phyloP scores from a whole-genome alignment of 441 rosid genomes.

The Adansonia rubrostipa region DNA sequence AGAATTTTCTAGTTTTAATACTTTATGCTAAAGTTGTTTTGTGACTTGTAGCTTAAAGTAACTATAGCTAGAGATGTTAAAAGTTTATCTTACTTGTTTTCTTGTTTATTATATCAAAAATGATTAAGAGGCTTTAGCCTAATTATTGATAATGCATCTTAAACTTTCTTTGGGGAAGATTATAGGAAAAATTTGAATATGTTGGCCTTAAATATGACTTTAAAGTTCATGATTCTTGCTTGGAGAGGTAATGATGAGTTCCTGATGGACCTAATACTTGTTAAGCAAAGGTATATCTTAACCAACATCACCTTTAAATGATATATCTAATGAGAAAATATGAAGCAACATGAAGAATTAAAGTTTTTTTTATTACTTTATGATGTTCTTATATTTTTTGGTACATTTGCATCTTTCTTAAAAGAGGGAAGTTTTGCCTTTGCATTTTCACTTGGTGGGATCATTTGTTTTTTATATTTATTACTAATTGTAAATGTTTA shows the following conservation, averaged over 20 bases:
- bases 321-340: slow-evolving; percentile 62
- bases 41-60: background rate
- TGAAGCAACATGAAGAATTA: slow-evolving; percentile 77
- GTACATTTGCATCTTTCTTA: slow-evolving; percentile 45
- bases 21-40: background rate
- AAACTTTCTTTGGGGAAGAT: slow-evolving; percentile 34
- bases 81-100: background rate
- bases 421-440: slow-evolving; percentile 51
- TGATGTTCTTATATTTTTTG: slow-evolving; percentile 58
- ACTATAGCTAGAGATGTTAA: background rate
- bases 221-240: slow-evolving; percentile 62
- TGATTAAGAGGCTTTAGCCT: slow-evolving; percentile 63
- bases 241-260: slow-evolving; percentile 63
- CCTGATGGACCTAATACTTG: slow-evolving; percentile 73
- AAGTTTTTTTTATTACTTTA: slow-evolving; percentile 73
- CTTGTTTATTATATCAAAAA: slow-evolving; percentile 72
- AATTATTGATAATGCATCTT: slow-evolving; percentile 40
- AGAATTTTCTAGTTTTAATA: background rate
- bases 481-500: slow-evolving; percentile 30
- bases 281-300: slow-evolving; percentile 24
- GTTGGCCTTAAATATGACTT: slow-evolving; percentile 55
- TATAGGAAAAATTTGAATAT: slow-evolving; percentile 29
- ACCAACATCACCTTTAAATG: slow-evolving; percentile 33
- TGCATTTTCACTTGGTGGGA: slow-evolving; percentile 76
- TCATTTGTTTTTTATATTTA: slow-evolving; percentile 67